Base-by-base conservation (phyloP, 805 yeast species). In the Candida succiphila region DNA sequence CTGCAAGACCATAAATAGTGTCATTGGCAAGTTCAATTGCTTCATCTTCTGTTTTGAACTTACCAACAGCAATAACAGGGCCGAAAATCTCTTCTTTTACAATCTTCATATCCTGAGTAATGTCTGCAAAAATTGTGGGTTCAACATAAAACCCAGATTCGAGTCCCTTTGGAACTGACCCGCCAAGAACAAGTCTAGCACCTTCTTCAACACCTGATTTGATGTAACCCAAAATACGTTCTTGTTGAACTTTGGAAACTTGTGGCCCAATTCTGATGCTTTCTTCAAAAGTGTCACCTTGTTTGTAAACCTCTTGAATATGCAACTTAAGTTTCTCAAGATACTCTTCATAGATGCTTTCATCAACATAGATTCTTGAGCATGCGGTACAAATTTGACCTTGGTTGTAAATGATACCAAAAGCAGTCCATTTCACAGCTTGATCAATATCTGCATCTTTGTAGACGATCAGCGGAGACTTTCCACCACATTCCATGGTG, bases 321-420 rank as follows among this genome's bases (percentile, higher is more conserved):
- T 70, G 70, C 27, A 54, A 52, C 46, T 65, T 66, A 54, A 83
- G 74, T 43, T 68, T 77, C 24, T 62, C 67, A 37, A 86, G 56
- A 42, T 86, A 73, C 57, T 78, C 68, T 43, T 88, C 95, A 61
- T 88, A 84, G 46, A 86, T 67, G 25, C 74, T 72, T 43, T 82
- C 94, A 61, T 88, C 95, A 39, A 88, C 80, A 56, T 85, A 83
- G 44, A 87, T 65, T 62, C 97, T 78, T 36, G 96, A 86, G 44
- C 95, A 94, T 25, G 96, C 96, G 53, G 87, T 81, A 65, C 97
- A 88, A 37, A 85, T 88, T 66, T 89, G 95, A 63, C 97, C 97
- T 52, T 88, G 78, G 70, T 88, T 88, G 72, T 73, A 85, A 70
- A 79, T 85, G 52, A 88, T 87, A 59, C 95, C 96, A 37, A 70